A percentile compares a stretch with the other conserved stretches of the same genome.
phyloP scores from a whole-genome alignment of 2,329 filamentous ascomycete genomes.

The Trichophyton mentagrophytes region DNA sequence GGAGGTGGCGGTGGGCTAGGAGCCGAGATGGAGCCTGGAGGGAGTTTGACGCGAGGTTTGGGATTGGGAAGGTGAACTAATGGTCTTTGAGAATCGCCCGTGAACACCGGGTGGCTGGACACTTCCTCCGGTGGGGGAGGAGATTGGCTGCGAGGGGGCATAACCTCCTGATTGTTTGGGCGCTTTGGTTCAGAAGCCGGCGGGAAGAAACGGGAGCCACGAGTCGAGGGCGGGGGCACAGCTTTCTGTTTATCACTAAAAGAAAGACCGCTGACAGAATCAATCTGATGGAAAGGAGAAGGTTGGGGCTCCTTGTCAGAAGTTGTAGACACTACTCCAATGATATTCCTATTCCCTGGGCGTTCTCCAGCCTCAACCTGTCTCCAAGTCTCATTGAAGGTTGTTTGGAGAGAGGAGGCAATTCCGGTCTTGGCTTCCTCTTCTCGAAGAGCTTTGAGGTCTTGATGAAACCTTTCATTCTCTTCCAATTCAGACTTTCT shows the following conservation, averaged over 20 bases:
- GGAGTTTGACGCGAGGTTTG: slow-evolving; percentile 68
- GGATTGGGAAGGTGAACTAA: slow-evolving; percentile 46
- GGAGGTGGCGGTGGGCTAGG: slow-evolving; percentile 27
- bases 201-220: slow-evolving; percentile 40
- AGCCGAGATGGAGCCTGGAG: slow-evolving; percentile 36
- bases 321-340: slow-evolving; percentile 26
- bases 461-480: slow-evolving; percentile 28
- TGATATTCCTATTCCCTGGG: slow-evolving; percentile 27
- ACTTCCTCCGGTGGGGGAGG: slow-evolving; percentile 47
- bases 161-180: slow-evolving; percentile 21
- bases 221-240: slow-evolving; percentile 24
- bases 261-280: slow-evolving; percentile 26
- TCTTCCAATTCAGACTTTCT: slow-evolving; percentile 31
- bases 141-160: slow-evolving; percentile 30
- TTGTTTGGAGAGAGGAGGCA: slow-evolving; percentile 23
- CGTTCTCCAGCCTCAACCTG: slow-evolving; percentile 33
- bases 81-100: slow-evolving; percentile 38
- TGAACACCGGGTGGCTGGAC: slow-evolving; percentile 45
- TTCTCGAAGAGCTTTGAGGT: slow-evolving; percentile 29
- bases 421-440: slow-evolving; percentile 24
- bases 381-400: slow-evolving; percentile 36
- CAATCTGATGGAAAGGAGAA: slow-evolving; percentile 24
- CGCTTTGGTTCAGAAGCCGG: slow-evolving; percentile 28
- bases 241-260: slow-evolving; percentile 26
- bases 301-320: slow-evolving; percentile 18